Evolutionary conservation across 108 stramenopile genomes (phyloP).

Genomic region (Nannochloropsis salina): DNA sequence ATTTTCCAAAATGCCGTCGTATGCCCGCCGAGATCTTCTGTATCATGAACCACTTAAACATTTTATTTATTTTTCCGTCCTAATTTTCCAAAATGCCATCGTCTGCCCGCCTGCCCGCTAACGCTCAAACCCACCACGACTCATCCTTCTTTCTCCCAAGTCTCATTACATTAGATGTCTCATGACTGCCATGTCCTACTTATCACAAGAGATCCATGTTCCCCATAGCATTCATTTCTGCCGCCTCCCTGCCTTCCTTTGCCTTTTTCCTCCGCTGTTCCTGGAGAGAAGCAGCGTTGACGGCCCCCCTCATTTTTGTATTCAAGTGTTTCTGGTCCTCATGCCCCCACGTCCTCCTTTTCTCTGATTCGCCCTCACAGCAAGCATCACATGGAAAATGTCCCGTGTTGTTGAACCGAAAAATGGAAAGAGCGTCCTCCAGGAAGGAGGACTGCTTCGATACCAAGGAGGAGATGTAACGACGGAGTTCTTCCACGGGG

Average conservation of each 20-base stretch:
- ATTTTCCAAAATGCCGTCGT: too few relatives aligned
- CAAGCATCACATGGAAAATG: background rate
- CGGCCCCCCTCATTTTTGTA: background rate
- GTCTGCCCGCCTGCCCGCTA: too few relatives aligned
- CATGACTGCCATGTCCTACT: background rate
- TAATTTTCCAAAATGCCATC: too few relatives aligned
- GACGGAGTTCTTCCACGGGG: too few relatives aligned
- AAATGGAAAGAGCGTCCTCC: background rate
- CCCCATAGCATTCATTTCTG: background rate
- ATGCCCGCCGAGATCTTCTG: too few relatives aligned
- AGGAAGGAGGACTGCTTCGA: background rate
- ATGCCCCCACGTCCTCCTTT: background rate
- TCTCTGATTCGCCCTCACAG: background rate
- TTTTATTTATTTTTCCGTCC: too few relatives aligned
- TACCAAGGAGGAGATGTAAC: background rate
- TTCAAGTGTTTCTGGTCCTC: background rate
- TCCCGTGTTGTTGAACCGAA: background rate
- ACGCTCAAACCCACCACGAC: too few relatives aligned
- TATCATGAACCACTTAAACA: too few relatives aligned
- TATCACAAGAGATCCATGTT: background rate
- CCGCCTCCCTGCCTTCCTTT: background rate
- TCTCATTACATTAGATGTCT: too few relatives aligned
- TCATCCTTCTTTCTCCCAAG: too few relatives aligned
- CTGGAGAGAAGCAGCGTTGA: background rate
- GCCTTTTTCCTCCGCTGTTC: background rate